Evolutionary conservation across 805 yeast species (phyloP).

Genomic region (Sugiyamaella boreocaroliniensis): DNA sequence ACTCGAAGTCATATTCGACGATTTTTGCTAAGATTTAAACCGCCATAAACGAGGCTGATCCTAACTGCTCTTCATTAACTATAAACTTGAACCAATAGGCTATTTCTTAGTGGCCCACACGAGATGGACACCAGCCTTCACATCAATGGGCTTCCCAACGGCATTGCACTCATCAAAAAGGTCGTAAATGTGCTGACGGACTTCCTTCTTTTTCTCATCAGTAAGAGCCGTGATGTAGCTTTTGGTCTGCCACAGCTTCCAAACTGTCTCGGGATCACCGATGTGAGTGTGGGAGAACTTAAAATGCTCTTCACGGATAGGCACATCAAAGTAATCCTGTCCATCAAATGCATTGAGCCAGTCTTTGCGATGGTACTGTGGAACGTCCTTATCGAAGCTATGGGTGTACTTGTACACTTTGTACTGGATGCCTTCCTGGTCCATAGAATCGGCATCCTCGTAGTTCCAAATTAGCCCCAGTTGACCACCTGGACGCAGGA

Average conservation of each 20-base stretch:
- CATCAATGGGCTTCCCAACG: constrained; percentile 6
- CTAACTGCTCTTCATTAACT: background rate
- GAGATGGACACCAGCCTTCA: constrained; percentile 23
- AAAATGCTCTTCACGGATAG: constrained; percentile 31
- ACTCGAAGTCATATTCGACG: background rate
- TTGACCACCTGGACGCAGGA: constrained; percentile 44
- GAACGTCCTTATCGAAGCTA: constrained; percentile 40
- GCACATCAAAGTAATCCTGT: constrained; percentile 31
- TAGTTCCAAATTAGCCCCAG: constrained; percentile 57
- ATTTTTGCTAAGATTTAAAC: too few relatives aligned
- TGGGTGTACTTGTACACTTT: constrained; percentile 33
- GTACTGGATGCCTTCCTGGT: constrained; percentile 35
- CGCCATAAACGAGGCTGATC: too few relatives aligned
- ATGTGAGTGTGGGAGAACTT: constrained; percentile 29
- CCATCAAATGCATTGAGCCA: constrained; percentile 40
- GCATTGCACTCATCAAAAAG: constrained; percentile 19
- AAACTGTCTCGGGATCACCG: constrained; percentile 32
- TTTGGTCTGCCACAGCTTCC: constrained; percentile 48
- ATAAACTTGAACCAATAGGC: background rate
- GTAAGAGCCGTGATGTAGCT: constrained; percentile 46
- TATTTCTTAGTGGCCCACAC: constrained; percentile 18
- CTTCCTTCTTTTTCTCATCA: constrained; percentile 31
- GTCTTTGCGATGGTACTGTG: constrained; percentile 46
- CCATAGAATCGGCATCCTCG: constrained; percentile 32
- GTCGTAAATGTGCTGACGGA: constrained; percentile 31